Conservation (phyloP, 345 rosid species). For the Eucalyptus cloeziana region DNA sequence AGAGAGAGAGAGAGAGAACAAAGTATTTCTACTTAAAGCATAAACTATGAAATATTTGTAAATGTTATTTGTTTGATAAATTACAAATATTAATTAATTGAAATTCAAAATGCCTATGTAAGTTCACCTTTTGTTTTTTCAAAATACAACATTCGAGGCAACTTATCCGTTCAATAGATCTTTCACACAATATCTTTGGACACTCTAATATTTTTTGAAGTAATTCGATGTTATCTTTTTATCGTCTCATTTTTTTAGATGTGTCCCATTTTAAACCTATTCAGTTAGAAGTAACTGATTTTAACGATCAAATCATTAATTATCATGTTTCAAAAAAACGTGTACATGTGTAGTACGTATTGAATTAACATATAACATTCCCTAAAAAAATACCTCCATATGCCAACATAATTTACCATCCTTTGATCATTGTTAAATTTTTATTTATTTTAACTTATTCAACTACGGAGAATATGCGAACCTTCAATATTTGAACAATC, state of each 20-base stretch:
- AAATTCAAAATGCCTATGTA: not conserved
- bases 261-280: not conserved
- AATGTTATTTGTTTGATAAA: not conserved
- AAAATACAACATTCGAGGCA: no score
- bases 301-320: not conserved
- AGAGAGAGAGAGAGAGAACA: not conserved
- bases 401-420: not conserved
- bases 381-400: not conserved
- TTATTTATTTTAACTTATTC: not conserved
- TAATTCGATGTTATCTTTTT: not conserved
- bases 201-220: not conserved
- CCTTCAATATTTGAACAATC: not conserved
- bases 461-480: fast-evolving
- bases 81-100: not conserved
- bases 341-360: not conserved
- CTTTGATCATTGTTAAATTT: not conserved
- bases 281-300: not conserved
- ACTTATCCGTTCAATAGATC: not conserved
- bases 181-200: not conserved
- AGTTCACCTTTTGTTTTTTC: not conserved
- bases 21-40: not conserved
- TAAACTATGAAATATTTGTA: not conserved
- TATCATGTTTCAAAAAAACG: not conserved
- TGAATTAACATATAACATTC: not conserved
- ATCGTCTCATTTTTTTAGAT: not conserved